These are phyloP conservation scores for Lupinus albus DNA, from an alignment of 306 rosid species.

Conservation along the genomic window DNA sequence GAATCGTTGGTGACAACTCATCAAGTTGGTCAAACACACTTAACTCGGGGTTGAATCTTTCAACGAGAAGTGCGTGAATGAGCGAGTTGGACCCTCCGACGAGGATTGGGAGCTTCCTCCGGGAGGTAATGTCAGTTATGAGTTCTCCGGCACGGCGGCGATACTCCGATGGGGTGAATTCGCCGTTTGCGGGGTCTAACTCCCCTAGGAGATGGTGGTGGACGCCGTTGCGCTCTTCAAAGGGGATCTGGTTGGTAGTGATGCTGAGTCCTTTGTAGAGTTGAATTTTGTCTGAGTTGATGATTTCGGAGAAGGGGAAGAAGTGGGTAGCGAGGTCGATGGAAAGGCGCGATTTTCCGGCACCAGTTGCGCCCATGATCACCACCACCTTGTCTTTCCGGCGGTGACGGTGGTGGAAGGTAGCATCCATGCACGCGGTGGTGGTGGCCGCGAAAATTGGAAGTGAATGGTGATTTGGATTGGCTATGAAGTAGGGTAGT, in stretches of 20 bases:
- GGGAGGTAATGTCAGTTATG: constrained; percentile 42
- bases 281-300: constrained; percentile 58
- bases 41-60: constrained; percentile 47
- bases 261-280: constrained; percentile 75
- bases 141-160: constrained; percentile 48
- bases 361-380: constrained; percentile 86
- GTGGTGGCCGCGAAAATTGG: background rate
- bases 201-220: constrained; percentile 84
- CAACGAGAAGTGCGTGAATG: constrained; percentile 62
- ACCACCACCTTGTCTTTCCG: constrained; percentile 67
- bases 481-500: background rate
- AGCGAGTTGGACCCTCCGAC: constrained; percentile 92
- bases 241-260: constrained; percentile 83
- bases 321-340: constrained; percentile 70
- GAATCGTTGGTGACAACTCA: background rate
- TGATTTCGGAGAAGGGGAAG: constrained; percentile 63
- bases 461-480: background rate
- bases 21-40: constrained; percentile 48
- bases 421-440: background rate
- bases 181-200: constrained; percentile 50
- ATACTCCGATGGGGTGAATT: constrained; percentile 60
- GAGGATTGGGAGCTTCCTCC: constrained; percentile 63
- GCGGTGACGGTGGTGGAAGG: constrained; percentile 38
- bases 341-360: constrained; percentile 85
- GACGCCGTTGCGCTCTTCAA: constrained; percentile 54